These are phyloP conservation scores for Cladosporium phlei DNA, from an alignment of 2,329 filamentous ascomycete genomes.

Conservation along the genomic window DNA sequence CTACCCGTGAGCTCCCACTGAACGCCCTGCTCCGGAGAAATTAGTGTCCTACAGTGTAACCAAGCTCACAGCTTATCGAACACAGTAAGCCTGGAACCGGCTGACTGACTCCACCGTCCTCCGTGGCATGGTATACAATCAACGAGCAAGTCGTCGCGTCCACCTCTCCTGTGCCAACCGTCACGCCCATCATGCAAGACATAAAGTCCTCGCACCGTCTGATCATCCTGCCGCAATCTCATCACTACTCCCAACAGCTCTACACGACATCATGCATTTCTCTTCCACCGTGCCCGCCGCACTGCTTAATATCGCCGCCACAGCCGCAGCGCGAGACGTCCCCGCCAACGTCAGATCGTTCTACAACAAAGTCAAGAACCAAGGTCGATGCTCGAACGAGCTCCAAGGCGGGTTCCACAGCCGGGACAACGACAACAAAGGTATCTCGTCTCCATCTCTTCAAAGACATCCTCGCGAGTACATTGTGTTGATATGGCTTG, in stretches of 20 bases:
- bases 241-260: too few relatives aligned
- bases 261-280: not conserved
- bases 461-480: too few relatives aligned
- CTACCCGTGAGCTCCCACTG: constrained; percentile 1
- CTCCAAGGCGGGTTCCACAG: constrained; percentile 13
- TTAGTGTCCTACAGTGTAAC: too few relatives aligned
- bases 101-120: not conserved
- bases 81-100: too few relatives aligned
- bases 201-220: too few relatives aligned
- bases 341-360: constrained; percentile 13
- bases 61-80: too few relatives aligned
- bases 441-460: not conserved
- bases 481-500: too few relatives aligned
- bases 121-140: constrained; percentile 1
- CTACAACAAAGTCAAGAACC: constrained; percentile 11
- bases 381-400: constrained; percentile 1
- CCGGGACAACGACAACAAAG: constrained; percentile 1
- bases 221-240: too few relatives aligned
- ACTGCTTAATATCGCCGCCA: not conserved
- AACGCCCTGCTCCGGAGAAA: too few relatives aligned
- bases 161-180: too few relatives aligned
- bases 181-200: too few relatives aligned
- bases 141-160: too few relatives aligned
- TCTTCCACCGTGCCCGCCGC: not conserved
- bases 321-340: constrained; percentile 1